Percentiles rank a stretch among this genome's conserved stretches.
phyloP scores from a whole-genome alignment of 768 basidiomycete species.

The Cubamyces lactineus region DNA sequence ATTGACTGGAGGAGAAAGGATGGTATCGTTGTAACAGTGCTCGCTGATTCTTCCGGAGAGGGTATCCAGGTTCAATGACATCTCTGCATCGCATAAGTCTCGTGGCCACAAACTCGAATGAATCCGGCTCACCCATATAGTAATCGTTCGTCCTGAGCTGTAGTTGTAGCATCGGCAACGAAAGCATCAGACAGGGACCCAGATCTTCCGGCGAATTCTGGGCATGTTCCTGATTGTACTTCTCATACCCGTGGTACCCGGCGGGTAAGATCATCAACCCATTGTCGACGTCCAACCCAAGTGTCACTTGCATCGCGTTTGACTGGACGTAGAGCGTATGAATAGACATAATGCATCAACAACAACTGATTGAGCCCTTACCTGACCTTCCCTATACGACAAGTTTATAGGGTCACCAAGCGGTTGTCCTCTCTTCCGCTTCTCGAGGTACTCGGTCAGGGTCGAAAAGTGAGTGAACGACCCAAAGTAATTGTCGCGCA shows the following conservation, averaged over 20 bases:
- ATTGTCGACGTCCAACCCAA: constrained; percentile 55
- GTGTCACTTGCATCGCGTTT: constrained; percentile 79
- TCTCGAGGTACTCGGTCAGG: constrained; percentile 80
- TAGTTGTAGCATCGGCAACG: constrained; percentile 70
- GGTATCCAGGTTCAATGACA: constrained; percentile 74
- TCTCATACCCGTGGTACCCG: constrained; percentile 66
- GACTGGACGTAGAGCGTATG: constrained; percentile 48
- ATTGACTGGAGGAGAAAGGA: constrained; percentile 35
- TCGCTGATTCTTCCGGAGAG: constrained; percentile 54
- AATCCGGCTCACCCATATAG: constrained; percentile 73
- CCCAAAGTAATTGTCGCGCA: constrained; percentile 94
- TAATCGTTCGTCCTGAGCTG: constrained; percentile 82
- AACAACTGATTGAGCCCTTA: constrained; percentile 37
- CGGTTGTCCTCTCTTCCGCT: constrained; percentile 55
- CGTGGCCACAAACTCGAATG: not conserved
- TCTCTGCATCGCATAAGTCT: constrained; percentile 50
- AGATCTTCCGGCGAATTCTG: constrained; percentile 40
- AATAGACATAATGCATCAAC: not conserved
- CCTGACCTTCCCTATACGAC: constrained; percentile 82
- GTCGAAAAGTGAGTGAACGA: constrained; percentile 93
- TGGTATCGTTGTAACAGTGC: constrained; percentile 47
- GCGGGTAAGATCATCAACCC: constrained; percentile 67
- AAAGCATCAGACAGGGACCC: constrained; percentile 58
- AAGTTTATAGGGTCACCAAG: constrained; percentile 81
- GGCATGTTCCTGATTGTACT: constrained; percentile 30